phyloP scores from a whole-genome alignment of 352 stramenopile species.

The Phytophthora constricta region DNA sequence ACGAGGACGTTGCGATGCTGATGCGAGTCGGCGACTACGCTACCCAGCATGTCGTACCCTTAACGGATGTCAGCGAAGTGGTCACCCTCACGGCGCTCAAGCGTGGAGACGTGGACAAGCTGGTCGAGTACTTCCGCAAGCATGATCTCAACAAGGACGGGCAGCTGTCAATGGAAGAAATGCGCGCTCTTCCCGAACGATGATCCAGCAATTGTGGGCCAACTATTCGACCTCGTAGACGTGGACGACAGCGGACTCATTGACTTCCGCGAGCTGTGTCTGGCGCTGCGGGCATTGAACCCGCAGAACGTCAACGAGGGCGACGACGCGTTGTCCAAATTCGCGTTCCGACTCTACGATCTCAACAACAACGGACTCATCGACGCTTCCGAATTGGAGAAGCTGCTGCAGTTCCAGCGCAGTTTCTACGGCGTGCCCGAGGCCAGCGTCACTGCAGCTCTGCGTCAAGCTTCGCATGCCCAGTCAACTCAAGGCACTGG shows the following conservation, averaged over 20 bases:
- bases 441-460: slow-evolving; percentile 29
- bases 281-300: slow-evolving; percentile 63
- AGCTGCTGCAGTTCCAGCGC: slow-evolving; percentile 56
- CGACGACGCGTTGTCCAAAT: slow-evolving; percentile 49
- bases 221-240: slow-evolving; percentile 69
- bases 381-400: slow-evolving; percentile 52
- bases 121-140: slow-evolving; percentile 66
- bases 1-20: slow-evolving; percentile 73
- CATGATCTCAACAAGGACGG: slow-evolving; percentile 67
- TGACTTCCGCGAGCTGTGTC: slow-evolving; percentile 77
- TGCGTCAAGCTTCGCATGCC: slow-evolving; percentile 32
- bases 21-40: slow-evolving; percentile 65
- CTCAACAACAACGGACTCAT: slow-evolving; percentile 63
- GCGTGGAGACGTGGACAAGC: slow-evolving; percentile 47
- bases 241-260: slow-evolving; percentile 66
- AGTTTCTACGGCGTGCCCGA: slow-evolving; percentile 54
- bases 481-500: slow-evolving; percentile 16
- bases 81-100: slow-evolving; percentile 54
- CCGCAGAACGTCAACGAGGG: slow-evolving; percentile 38
- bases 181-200: slow-evolving; percentile 60
- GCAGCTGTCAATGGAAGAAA: slow-evolving; percentile 69
- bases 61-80: slow-evolving; percentile 67
- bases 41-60: slow-evolving; percentile 58
- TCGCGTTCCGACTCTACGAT: slow-evolving; percentile 75
- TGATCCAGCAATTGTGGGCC: slow-evolving; percentile 53